Percentiles rank a stretch among this genome's conserved stretches.
Conservation (phyloP, 2,329 filamentous ascomycete species). For the Arthroderma sp. region DNA sequence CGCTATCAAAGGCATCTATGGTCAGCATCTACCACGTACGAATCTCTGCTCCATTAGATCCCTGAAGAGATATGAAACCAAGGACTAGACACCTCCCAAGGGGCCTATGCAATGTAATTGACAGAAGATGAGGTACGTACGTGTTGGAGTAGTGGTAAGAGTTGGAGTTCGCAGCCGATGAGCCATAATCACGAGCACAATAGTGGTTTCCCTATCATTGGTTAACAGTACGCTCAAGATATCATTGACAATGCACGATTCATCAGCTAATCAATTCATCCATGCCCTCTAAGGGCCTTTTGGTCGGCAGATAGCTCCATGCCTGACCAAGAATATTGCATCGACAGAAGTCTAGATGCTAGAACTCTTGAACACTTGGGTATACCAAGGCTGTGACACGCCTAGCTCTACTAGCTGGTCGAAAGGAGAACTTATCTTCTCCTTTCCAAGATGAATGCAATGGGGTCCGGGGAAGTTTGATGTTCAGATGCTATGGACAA, state of each 20-base stretch:
- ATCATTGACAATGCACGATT: not conserved
- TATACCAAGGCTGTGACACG: not conserved
- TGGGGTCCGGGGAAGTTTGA: not conserved
- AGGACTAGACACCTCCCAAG: no score
- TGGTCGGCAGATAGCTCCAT: not conserved
- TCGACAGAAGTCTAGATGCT: not conserved
- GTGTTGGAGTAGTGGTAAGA: slow-evolving; percentile 52
- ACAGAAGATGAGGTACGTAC: slow-evolving; percentile 27
- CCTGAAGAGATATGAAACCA: no score
- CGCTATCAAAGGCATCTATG: slow-evolving; percentile 21
- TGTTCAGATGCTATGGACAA: not conserved
- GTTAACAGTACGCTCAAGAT: not conserved
- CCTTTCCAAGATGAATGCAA: not conserved
- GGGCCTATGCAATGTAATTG: no score
- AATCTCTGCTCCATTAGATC: not conserved
- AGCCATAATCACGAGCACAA: slow-evolving; percentile 53
- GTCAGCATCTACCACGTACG: not conserved
- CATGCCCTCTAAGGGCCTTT: not conserved
- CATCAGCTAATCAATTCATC: not conserved
- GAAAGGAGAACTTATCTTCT: not conserved
- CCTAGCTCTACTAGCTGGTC: not conserved
- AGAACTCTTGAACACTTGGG: no score
- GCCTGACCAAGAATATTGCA: not conserved
- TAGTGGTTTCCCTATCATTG: slow-evolving; percentile 53
- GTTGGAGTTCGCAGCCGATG: slow-evolving; percentile 44